Conservation (phyloP, 495 filamentous ascomycete species). For the Pseudevernia furfuracea region DNA sequence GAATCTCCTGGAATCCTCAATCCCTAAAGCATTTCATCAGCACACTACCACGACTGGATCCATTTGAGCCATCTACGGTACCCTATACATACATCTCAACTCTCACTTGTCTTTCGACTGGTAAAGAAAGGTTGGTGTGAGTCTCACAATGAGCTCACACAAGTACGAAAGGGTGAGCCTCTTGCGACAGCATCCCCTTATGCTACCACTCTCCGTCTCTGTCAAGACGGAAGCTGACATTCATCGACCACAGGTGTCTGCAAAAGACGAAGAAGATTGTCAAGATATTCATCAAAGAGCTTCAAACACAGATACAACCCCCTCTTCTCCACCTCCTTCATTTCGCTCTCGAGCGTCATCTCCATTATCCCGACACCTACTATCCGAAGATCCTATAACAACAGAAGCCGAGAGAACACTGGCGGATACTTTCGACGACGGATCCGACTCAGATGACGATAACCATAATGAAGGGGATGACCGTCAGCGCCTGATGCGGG, state of each 20-base stretch:
- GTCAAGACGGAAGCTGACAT: not conserved
- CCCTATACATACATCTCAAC: not conserved
- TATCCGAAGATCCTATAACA: slow-evolving; percentile 45
- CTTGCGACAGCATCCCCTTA: slow-evolving; percentile 17
- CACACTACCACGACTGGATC: not conserved
- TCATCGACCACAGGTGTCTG: slow-evolving; percentile 36
- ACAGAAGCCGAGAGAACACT: slow-evolving; percentile 64
- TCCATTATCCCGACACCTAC: slow-evolving; percentile 49
- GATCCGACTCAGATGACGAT: slow-evolving; percentile 62
- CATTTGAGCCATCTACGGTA: not conserved
- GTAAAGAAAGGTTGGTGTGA: slow-evolving; percentile 27
- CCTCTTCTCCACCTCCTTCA: slow-evolving; percentile 85
- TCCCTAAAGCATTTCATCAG: not conserved
- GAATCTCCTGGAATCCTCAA: slow-evolving; percentile 11
- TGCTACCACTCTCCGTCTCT: slow-evolving; percentile 1
- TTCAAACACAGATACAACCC: slow-evolving; percentile 43
- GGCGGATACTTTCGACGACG: slow-evolving; percentile 80
- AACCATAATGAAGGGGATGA: slow-evolving; percentile 70
- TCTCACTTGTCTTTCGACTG: slow-evolving; percentile 3
- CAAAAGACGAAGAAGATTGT: slow-evolving; percentile 42
- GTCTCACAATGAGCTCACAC: slow-evolving; percentile 65
- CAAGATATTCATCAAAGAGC: slow-evolving; percentile 27
- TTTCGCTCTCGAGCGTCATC: slow-evolving; percentile 83
- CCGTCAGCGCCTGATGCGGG: slow-evolving; percentile 73
- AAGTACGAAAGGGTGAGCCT: slow-evolving; percentile 75